Conservation (phyloP, 108 stramenopile species). For the Seminavis robusta region DNA sequence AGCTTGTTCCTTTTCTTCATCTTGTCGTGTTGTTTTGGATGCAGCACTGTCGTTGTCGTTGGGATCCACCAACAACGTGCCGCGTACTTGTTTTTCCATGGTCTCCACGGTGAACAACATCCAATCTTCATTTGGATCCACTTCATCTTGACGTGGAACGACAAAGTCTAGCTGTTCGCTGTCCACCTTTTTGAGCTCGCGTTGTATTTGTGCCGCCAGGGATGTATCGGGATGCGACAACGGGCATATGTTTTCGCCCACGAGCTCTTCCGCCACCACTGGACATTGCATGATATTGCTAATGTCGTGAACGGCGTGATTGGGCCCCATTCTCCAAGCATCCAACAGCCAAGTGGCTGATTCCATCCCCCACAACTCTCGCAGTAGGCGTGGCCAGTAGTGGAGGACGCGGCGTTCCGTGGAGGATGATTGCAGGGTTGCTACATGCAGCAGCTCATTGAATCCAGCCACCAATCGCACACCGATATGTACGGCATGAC, state of each 20-base stretch:
- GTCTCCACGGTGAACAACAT: slow-evolving; percentile 14
- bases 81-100: too few species aligned
- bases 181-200: too few species aligned
- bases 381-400: not conserved
- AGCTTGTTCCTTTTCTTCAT: too few species aligned
- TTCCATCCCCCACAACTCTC: slow-evolving; percentile 3
- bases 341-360: slow-evolving; percentile 26
- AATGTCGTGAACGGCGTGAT: slow-evolving; percentile 21
- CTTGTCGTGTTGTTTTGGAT: too few species aligned
- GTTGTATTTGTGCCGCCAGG: slow-evolving; percentile 32
- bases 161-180: too few species aligned
- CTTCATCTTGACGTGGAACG: too few species aligned
- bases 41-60: too few species aligned
- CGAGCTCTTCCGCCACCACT: slow-evolving; percentile 51
- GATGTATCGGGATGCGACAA: slow-evolving; percentile 37
- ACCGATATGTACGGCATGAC: slow-evolving; percentile 60
- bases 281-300: slow-evolving; percentile 48
- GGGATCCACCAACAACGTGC: too few species aligned
- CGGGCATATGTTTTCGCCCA: slow-evolving; percentile 28
- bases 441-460: slow-evolving; percentile 25
- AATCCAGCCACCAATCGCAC: slow-evolving; percentile 57
- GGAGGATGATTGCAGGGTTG: slow-evolving; percentile 1
- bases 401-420: not conserved
- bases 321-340: slow-evolving; percentile 56
- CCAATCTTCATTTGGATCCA: not conserved